Conservation (phyloP, 352 stramenopile genomes). For the Phytophthora citricola region DNA sequence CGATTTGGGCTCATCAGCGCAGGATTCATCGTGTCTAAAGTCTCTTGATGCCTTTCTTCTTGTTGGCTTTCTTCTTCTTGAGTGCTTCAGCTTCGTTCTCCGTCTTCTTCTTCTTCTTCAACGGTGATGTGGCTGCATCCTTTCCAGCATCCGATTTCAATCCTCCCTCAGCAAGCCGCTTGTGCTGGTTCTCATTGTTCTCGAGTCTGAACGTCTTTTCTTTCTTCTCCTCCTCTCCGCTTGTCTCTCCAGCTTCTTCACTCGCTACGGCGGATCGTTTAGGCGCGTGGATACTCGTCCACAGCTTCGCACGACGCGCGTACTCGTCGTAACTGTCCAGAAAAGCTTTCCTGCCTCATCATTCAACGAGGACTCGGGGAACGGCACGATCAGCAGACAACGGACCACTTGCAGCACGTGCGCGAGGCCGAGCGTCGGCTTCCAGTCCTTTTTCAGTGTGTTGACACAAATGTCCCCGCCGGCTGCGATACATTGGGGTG, state of each 20-base stretch:
- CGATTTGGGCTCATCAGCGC: conserved; percentile 4
- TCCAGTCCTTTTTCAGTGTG: conserved; percentile 99
- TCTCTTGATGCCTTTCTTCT: conserved; percentile 80
- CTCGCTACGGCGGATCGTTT: conserved; percentile 42
- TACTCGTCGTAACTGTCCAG: conserved; percentile 99
- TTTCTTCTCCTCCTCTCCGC: conserved; percentile 34
- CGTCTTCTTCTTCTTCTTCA: conserved; percentile 58
- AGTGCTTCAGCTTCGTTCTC: conserved; percentile 39
- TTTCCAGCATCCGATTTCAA: conserved; percentile 19
- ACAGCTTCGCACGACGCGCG: conserved; percentile 85
- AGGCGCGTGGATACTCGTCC: conserved; percentile 92
- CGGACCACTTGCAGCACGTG: conserved; percentile 99
- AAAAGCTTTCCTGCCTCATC: conserved; percentile 98
- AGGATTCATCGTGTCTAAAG: conserved; percentile 35
- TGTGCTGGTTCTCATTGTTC: conserved; percentile 17
- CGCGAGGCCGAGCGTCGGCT: conserved; percentile 91
- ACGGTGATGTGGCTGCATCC: conserved; percentile 19
- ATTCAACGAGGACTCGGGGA: conserved; percentile 99
- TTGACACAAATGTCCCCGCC: conserved; percentile 99
- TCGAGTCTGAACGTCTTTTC: conserved; percentile 3
- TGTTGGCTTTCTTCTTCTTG: conserved; percentile 72
- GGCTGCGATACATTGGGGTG: conserved; percentile 98
- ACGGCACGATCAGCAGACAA: conserved; percentile 99
- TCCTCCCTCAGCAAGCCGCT: conserved; percentile 27
- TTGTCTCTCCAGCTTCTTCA: conserved; percentile 32